Evolutionary conservation across 371 early-diverging fungal species (phyloP), one percentile per base, ranked within the genome.

Genomic region (Apophysomyces variabilis): DNA sequence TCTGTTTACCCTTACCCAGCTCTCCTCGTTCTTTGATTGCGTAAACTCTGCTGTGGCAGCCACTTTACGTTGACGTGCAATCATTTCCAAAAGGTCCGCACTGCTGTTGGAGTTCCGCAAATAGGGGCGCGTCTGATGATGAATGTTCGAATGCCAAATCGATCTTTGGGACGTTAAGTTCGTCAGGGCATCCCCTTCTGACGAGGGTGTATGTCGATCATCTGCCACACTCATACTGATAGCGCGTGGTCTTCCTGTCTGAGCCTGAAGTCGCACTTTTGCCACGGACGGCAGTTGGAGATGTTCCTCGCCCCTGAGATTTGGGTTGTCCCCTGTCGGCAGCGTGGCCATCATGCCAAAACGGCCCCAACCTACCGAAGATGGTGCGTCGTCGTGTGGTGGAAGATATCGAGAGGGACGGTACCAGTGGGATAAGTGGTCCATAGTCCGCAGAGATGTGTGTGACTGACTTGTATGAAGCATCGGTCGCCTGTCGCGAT

Each of bases 181-280:
- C 1, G 54, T 50, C 21, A 50, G 54, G 18, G 54, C 16, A 11
- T 50, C 54, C 7, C 21, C 54, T n/a, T 50, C 54, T 3, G 65
- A 38, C 26, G 41, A 54, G 18, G 21, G 57, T 60, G 21, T 26
- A 37, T 50, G 54, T 47, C 38, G 58, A 26, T 68, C 71, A 50
- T 75, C 75, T 13, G 69, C 72, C 50, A 84, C 80, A 43, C 87
- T 83, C 69, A 84, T 74, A 46, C 78, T 77, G 64, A 79, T 79
- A 60, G 84, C 85, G 16, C 84, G 74, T 26, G 85, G 84, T 64
- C 84, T 56, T 32, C 68, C 71, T 7, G 66, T 58, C 58, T 68
- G 72, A 56, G 66, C 21, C 58, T 66, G 65, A 57, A 69, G 61
- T 43, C 57, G 68, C 54, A 65, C 56, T 36, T 60, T 71, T 11